Percentiles rank a stretch among this genome's conserved stretches.
These are phyloP conservation scores for Inga oerstediana DNA, from an alignment of 306 rosid genomes.

Conservation along the genomic window DNA sequence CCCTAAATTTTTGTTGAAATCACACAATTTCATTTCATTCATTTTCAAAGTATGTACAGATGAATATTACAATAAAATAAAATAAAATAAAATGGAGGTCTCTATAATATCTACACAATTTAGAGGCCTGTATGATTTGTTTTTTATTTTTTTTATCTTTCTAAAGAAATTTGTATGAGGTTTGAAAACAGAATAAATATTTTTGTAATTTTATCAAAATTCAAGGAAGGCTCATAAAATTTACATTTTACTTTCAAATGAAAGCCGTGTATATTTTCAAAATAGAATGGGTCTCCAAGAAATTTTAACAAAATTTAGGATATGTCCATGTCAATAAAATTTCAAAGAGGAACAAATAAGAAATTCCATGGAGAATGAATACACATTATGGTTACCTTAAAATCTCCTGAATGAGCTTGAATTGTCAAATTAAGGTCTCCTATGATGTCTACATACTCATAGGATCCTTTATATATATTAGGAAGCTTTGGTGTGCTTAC, in stretches of 20 bases:
- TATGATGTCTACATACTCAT: slow-evolving; percentile 17
- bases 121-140: background rate
- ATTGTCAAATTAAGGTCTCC: slow-evolving; percentile 28
- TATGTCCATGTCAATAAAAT: background rate
- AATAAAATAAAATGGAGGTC: background rate
- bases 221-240: background rate
- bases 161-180: background rate
- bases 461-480: slow-evolving; percentile 28
- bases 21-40: background rate
- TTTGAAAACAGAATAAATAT: background rate
- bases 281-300: background rate
- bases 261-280: background rate
- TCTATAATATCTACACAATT: background rate
- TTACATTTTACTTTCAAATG: background rate
- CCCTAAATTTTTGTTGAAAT: background rate
- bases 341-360: too few relatives aligned
- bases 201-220: background rate
- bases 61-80: background rate
- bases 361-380: background rate
- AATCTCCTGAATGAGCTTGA: slow-evolving; percentile 12
- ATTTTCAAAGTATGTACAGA: background rate
- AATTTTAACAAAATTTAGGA: background rate
- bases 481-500: slow-evolving; percentile 32
- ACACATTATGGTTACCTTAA: slow-evolving; percentile 18
- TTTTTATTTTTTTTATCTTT: too few relatives aligned